These are phyloP conservation scores for Myriosclerotinia duriaeana DNA, from an alignment of 2,329 filamentous ascomycete genomes.

Conservation along the genomic window DNA sequence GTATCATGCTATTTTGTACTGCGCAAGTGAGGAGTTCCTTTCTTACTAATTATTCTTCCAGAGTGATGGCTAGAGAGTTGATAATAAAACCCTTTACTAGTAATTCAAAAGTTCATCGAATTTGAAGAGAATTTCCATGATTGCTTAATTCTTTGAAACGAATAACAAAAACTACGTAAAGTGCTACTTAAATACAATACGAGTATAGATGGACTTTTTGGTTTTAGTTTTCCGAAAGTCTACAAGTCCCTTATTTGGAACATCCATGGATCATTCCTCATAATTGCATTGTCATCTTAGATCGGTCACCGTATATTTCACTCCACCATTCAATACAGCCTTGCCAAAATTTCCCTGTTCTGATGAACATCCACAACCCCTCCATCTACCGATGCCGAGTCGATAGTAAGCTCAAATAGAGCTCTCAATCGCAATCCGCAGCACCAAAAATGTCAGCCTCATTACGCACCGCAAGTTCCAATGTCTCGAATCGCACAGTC, in stretches of 20 bases:
- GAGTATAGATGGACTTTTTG: neutral
- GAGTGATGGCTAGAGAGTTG: neutral
- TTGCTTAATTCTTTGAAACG: neutral
- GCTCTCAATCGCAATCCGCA: neutral
- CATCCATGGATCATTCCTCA: neutral
- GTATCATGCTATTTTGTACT: neutral
- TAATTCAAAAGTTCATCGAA: neutral
- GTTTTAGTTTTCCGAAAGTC: too few relatives aligned
- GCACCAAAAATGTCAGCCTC: neutral
- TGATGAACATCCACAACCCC: neutral
- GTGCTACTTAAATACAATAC: neutral
- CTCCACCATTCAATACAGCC: neutral
- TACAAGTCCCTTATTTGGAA: neutral
- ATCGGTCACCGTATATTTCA: constrained; percentile 3
- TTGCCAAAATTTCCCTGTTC: neutral
- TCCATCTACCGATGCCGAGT: neutral
- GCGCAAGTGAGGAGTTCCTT: neutral
- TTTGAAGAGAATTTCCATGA: neutral
- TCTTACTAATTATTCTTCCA: neutral
- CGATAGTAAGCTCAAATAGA: neutral
- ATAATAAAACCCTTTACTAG: neutral
- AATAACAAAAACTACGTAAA: neutral
- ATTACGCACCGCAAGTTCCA: constrained; percentile 11
- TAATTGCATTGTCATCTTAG: neutral
- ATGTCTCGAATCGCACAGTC: constrained; percentile 33